Conservation (phyloP, 345 rosid genomes). For the Durio zibethinus region DNA sequence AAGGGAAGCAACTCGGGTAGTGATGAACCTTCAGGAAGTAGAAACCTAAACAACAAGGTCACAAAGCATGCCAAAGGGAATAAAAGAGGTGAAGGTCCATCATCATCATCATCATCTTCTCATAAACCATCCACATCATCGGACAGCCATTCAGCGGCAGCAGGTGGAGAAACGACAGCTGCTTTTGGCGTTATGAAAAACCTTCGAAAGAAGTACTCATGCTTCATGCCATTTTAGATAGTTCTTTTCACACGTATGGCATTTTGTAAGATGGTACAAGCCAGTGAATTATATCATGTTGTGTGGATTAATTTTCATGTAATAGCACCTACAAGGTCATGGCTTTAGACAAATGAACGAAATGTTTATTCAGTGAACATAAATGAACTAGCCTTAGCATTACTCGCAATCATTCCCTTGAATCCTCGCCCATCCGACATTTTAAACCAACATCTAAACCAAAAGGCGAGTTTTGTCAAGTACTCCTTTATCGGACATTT, state of each 20-base stretch:
- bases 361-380: neutral
- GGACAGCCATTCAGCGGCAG: neutral
- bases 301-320: neutral
- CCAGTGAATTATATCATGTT: neutral
- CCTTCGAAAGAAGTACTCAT: slow-evolving; percentile 34
- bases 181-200: slow-evolving; percentile 23
- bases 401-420: neutral
- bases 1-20: slow-evolving; percentile 11
- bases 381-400: neutral
- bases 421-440: neutral
- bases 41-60: neutral
- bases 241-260: slow-evolving; percentile 3
- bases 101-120: slow-evolving; percentile 19
- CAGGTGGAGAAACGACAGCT: slow-evolving; percentile 21
- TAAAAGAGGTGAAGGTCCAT: slow-evolving; percentile 25
- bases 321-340: neutral
- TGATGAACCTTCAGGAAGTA: neutral
- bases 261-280: neutral
- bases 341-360: neutral
- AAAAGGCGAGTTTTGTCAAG: too few species aligned
- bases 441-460: neutral
- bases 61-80: neutral
- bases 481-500: too few species aligned
- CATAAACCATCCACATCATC: slow-evolving; percentile 12
- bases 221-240: slow-evolving; percentile 38